These are phyloP conservation scores for Lachancea quebecensis DNA, from an alignment of 805 yeast species.

Conservation along the genomic window DNA sequence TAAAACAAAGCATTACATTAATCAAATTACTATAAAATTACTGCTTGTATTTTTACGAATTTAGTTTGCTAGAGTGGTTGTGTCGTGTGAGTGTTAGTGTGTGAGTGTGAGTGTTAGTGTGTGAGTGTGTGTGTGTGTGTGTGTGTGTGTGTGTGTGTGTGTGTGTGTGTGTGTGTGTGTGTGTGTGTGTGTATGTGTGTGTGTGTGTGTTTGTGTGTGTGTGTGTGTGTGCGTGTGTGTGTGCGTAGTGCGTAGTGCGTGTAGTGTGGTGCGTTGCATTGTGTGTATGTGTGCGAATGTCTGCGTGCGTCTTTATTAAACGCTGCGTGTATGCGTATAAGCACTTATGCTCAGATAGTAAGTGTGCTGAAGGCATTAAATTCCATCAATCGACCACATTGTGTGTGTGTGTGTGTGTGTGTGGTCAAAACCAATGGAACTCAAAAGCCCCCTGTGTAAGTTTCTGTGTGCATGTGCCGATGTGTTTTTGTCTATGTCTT, in stretches of 20 bases:
- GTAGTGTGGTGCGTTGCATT: not conserved
- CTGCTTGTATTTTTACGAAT: slow-evolving; percentile 5
- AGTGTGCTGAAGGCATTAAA: too few relatives aligned
- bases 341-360: too few relatives aligned
- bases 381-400: too few relatives aligned
- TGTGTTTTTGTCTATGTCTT: slow-evolving; percentile 3
- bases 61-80: slow-evolving; percentile 7
- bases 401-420: slow-evolving; percentile 4
- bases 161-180: slow-evolving; percentile 6
- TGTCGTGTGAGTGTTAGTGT: slow-evolving; percentile 1
- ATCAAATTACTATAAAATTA: slow-evolving; percentile 11
- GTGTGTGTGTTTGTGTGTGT: slow-evolving; percentile 1
- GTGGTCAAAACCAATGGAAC: not conserved
- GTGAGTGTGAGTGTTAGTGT: slow-evolving; percentile 1
- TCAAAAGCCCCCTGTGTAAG: not conserved
- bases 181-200: slow-evolving; percentile 7
- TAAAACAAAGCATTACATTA: slow-evolving; percentile 10
- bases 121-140: slow-evolving; percentile 1
- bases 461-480: slow-evolving; percentile 1
- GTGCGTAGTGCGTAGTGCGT: not conserved
- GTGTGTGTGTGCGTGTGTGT: slow-evolving; percentile 4
- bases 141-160: not conserved
- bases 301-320: too few relatives aligned
- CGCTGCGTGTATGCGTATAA: too few relatives aligned
- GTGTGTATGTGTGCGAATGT: too few relatives aligned